Evolutionary conservation across 208 protist genomes (phyloP).

Genomic region (Novymonas esmeraldas): DNA sequence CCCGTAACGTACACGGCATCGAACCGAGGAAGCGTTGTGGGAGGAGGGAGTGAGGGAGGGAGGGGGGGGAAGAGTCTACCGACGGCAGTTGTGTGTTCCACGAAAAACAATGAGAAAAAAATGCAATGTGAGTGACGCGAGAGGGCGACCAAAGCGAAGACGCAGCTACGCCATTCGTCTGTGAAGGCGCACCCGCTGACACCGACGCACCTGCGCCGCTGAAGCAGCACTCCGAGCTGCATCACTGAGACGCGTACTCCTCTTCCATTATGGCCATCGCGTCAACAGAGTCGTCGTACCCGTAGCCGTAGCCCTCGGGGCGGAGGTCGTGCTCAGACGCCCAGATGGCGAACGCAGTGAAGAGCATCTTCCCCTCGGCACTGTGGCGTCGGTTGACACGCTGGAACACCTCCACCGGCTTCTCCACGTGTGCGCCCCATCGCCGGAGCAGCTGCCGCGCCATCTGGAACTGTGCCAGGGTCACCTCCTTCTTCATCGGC

Average conservation of each 20-base stretch:
- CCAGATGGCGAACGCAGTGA: constrained; percentile 60
- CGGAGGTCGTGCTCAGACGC: constrained; percentile 50
- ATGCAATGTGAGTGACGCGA: no score
- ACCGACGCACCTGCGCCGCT: background rate
- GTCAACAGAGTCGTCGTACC: constrained; percentile 21
- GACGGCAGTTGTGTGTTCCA: no score
- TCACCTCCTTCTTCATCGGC: constrained; percentile 41
- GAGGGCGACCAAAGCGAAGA: no score
- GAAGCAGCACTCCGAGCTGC: no score
- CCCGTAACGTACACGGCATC: no score
- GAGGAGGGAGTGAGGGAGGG: no score
- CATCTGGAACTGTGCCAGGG: constrained; percentile 30
- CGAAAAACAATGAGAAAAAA: no score
- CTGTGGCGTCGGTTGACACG: constrained; percentile 30
- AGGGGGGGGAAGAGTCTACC: no score
- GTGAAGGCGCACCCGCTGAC: no score
- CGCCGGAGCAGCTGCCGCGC: constrained; percentile 40
- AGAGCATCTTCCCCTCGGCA: constrained; percentile 36
- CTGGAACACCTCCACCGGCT: constrained; percentile 38
- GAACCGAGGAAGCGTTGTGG: no score
- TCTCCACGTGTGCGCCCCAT: constrained; percentile 52
- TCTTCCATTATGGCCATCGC: constrained; percentile 27
- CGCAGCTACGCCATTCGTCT: no score
- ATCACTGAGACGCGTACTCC: constrained; percentile 19
- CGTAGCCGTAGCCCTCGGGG: constrained; percentile 51